Evolutionary conservation across 192 early-diverging fungal species (phyloP).

Genomic region (Spizellomyces punctatus): DNA sequence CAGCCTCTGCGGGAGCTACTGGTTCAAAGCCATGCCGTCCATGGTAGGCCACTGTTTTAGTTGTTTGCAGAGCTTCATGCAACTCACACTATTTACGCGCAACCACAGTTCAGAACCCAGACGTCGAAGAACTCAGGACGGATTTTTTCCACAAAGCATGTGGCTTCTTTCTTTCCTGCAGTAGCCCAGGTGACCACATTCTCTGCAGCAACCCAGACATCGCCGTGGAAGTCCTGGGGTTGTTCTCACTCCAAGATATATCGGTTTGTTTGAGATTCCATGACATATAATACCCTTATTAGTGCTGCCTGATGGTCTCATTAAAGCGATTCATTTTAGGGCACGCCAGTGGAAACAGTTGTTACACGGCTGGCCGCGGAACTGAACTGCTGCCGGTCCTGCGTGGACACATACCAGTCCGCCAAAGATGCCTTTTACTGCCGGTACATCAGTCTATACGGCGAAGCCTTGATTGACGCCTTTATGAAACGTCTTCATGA

Average conservation of each 20-base stretch:
- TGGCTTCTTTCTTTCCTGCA: neutral
- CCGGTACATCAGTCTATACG: neutral
- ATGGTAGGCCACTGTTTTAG: too few relatives aligned
- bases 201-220: conserved; percentile 3
- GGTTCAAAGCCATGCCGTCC: too few relatives aligned
- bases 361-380: neutral
- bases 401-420: conserved; percentile 5
- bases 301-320: neutral
- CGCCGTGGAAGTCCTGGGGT: conserved; percentile 6
- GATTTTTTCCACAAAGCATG: neutral
- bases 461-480: neutral
- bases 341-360: neutral
- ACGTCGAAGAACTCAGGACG: neutral
- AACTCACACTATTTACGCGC: too few relatives aligned
- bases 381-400: conserved; percentile 5
- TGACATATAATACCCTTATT: neutral
- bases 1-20: too few relatives aligned
- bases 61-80: too few relatives aligned
- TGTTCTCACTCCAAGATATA: conserved; percentile 12
- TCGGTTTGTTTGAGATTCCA: neutral
- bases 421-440: conserved; percentile 14
- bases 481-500: conserved; percentile 12
- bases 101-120: neutral
- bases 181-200: neutral
- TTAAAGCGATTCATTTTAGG: neutral